Evolutionary conservation across 2,329 filamentous ascomycete species (phyloP).

Genomic region (Dactylellina sp.): DNA sequence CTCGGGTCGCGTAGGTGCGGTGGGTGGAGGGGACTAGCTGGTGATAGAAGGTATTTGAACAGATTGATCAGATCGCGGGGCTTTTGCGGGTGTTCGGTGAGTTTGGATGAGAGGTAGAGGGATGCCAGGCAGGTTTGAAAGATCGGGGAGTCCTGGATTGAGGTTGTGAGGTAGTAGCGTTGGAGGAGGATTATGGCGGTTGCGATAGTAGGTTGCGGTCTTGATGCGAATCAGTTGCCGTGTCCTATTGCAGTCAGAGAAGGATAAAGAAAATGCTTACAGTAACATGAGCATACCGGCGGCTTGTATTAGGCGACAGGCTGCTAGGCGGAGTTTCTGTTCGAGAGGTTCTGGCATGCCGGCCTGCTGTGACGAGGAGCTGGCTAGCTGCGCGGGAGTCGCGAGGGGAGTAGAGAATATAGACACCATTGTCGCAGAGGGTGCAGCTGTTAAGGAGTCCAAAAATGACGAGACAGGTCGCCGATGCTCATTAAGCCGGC

Average conservation of each 20-base stretch:
- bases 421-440: slow-evolving; percentile 61
- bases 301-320: slow-evolving; percentile 79
- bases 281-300: slow-evolving; percentile 84
- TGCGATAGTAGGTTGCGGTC: slow-evolving; percentile 59
- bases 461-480: not conserved
- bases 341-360: slow-evolving; percentile 76
- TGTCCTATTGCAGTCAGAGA: slow-evolving; percentile 42
- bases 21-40: slow-evolving; percentile 68
- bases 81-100: slow-evolving; percentile 77
- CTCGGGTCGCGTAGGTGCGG: slow-evolving; percentile 61
- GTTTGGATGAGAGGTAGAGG: slow-evolving; percentile 84
- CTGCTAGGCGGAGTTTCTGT: slow-evolving; percentile 77
- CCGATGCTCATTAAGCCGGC: not conserved
- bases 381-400: slow-evolving; percentile 76
- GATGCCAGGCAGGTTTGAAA: slow-evolving; percentile 84
- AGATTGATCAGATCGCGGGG: slow-evolving; percentile 85
- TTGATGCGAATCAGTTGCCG: too few species aligned
- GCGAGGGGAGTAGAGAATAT: slow-evolving; percentile 77
- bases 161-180: slow-evolving; percentile 57
- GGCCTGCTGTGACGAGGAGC: slow-evolving; percentile 69
- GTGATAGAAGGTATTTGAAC: slow-evolving; percentile 81
- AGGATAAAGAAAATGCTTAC: slow-evolving; percentile 65
- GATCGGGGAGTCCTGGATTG: slow-evolving; percentile 43
- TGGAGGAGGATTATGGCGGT: slow-evolving; percentile 58
- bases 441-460: not conserved